phyloP scores from a whole-genome alignment of 2,329 filamentous ascomycete species.

The Pseudogymnoascus sp. region DNA sequence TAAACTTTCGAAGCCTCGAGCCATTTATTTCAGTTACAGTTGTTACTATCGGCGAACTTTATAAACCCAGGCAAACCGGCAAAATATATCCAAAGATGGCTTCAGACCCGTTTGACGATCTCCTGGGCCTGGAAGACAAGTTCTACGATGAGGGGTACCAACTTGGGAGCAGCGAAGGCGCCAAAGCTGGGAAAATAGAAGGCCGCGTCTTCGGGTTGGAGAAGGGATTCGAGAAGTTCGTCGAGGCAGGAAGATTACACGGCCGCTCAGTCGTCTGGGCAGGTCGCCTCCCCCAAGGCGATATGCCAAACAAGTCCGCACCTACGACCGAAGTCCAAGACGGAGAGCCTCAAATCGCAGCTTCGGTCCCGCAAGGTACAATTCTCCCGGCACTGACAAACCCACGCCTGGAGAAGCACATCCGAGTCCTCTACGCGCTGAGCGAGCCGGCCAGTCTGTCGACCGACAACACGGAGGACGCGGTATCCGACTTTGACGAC shows the following conservation, averaged over 20 bases:
- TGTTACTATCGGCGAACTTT: not conserved
- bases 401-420: constrained; percentile 64
- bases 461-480: constrained; percentile 77
- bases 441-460: constrained; percentile 70
- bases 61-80: not conserved
- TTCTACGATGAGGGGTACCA: constrained; percentile 80
- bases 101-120: constrained; percentile 26
- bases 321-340: constrained; percentile 16
- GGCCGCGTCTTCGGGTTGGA: constrained; percentile 85
- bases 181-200: constrained; percentile 71
- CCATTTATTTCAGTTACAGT: not conserved
- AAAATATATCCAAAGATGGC: constrained; percentile 17
- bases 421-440: constrained; percentile 65
- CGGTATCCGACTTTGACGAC: constrained; percentile 87
- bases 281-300: constrained; percentile 47
- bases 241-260: constrained; percentile 69
- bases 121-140: constrained; percentile 52
- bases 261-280: constrained; percentile 79
- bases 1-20: not conserved
- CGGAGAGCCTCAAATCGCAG: constrained; percentile 23
- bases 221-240: constrained; percentile 88
- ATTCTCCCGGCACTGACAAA: constrained; percentile 45
- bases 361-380: not conserved
- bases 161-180: constrained; percentile 67
- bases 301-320: not conserved